Percentiles rank a stretch among this genome's conserved stretches.
Conservation (phyloP, 768 basidiomycete genomes). For the Tylopilus sp. region DNA sequence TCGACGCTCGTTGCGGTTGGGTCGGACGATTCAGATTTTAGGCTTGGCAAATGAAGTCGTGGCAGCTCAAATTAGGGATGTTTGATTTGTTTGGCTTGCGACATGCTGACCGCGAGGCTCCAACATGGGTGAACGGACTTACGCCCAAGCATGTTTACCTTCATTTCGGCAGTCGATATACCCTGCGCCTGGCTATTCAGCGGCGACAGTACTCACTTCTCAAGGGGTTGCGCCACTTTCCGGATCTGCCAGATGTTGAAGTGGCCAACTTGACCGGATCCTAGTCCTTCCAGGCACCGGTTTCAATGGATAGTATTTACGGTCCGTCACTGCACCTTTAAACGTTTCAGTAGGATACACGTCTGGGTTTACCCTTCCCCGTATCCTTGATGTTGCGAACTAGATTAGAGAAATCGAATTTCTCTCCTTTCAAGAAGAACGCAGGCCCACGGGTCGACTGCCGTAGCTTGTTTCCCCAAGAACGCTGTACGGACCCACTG, state of each 20-base stretch:
- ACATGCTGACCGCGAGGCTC: slow-evolving; percentile 16
- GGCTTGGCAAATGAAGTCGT: neutral
- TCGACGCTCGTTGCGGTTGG: neutral
- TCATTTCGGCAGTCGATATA: slow-evolving; percentile 3
- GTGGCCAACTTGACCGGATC: neutral
- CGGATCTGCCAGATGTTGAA: neutral
- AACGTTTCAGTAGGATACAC: no score
- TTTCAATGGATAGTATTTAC: neutral
- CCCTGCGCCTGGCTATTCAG: neutral
- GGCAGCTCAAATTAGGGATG: neutral
- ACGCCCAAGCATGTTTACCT: slow-evolving; percentile 4
- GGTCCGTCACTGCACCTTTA: neutral
- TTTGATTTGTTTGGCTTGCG: neutral
- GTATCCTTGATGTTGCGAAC: slow-evolving; percentile 13
- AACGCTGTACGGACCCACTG: neutral
- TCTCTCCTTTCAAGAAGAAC: slow-evolving; percentile 18
- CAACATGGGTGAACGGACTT: neutral
- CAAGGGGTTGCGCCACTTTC: neutral
- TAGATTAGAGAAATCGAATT: slow-evolving; percentile 9
- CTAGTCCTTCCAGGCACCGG: neutral
- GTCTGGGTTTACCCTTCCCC: no score
- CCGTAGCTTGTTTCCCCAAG: slow-evolving; percentile 16
- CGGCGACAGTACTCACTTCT: neutral
- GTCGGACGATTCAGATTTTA: neutral
- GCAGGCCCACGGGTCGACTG: slow-evolving; percentile 17